phyloP scores from a whole-genome alignment of 805 yeast species.

The Saturnispora saitoi region DNA sequence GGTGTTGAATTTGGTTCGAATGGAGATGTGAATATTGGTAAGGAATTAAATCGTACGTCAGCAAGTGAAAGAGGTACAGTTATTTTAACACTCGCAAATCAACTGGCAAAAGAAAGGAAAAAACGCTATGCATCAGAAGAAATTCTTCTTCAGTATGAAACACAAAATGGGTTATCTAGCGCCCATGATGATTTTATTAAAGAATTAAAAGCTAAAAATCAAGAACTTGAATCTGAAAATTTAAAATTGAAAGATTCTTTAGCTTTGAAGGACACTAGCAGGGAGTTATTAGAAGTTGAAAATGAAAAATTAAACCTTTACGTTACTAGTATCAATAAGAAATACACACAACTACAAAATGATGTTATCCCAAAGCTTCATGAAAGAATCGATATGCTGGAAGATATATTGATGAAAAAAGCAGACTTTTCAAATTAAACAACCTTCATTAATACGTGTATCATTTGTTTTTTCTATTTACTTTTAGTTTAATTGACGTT shows the following conservation, averaged over 20 bases:
- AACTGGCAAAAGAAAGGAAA: conserved; percentile 54
- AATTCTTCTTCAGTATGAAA: conserved; percentile 41
- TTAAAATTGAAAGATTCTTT: conserved; percentile 3
- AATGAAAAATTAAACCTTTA: conserved; percentile 32
- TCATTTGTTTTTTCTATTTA: neutral
- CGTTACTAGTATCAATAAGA: conserved; percentile 32
- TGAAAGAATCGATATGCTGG: conserved; percentile 31
- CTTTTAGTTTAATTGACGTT: neutral
- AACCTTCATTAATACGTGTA: neutral
- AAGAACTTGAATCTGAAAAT: conserved; percentile 2
- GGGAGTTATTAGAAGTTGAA: conserved; percentile 32
- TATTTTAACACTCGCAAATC: conserved; percentile 46
- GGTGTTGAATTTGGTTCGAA: conserved; percentile 18
- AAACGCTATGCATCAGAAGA: conserved; percentile 66
- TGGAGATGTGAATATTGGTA: conserved; percentile 6
- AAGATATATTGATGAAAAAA: conserved; percentile 14
- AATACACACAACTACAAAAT: conserved; percentile 35
- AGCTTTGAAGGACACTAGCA: conserved; percentile 27
- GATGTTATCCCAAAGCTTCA: conserved; percentile 39
- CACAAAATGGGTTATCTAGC: conserved; percentile 42
- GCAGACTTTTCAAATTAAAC: neutral
- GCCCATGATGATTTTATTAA: conserved; percentile 39
- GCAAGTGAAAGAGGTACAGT: conserved; percentile 31
- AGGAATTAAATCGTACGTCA: neutral
- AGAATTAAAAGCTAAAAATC: conserved; percentile 23